A percentile compares a stretch with the other conserved stretches of the same genome.
These are phyloP conservation scores for Botrytis hyacinthi DNA, from an alignment of 2,329 filamentous ascomycete genomes.

Conservation along the genomic window DNA sequence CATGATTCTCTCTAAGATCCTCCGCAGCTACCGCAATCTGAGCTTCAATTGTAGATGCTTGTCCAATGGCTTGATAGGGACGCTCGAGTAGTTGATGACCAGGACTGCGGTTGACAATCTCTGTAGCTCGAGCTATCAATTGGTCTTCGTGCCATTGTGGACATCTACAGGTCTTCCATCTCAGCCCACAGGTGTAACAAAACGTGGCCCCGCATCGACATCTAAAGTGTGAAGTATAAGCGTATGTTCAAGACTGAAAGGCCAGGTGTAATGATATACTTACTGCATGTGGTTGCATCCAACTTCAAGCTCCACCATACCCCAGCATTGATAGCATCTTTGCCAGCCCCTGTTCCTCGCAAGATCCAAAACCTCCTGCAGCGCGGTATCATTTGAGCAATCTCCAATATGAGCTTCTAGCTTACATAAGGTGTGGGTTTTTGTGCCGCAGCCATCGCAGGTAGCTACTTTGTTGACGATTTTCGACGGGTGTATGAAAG, in stretches of 20 bases:
- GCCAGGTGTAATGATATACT: constrained; percentile 31
- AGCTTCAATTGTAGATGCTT: constrained; percentile 39
- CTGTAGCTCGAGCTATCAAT: constrained; percentile 39
- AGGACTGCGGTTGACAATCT: constrained; percentile 34
- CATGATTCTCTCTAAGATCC: constrained; percentile 41
- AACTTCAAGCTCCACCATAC: constrained; percentile 48
- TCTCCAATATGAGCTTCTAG: constrained; percentile 44
- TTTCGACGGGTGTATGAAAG: constrained; percentile 44
- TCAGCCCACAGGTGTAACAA: constrained; percentile 48
- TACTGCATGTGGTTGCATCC: constrained; percentile 60
- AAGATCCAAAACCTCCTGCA: constrained; percentile 43
- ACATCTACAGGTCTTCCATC: constrained; percentile 45
- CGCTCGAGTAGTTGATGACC: background rate
- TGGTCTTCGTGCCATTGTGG: constrained; percentile 42
- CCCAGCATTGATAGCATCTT: constrained; percentile 47
- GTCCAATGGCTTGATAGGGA: background rate
- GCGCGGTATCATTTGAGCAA: constrained; percentile 47
- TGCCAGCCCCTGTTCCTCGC: constrained; percentile 50
- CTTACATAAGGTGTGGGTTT: constrained; percentile 55
- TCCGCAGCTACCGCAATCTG: constrained; percentile 27
- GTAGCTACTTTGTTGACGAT: constrained; percentile 41
- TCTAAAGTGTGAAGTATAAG: constrained; percentile 33
- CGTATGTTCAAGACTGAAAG: background rate
- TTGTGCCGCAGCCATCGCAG: constrained; percentile 44
- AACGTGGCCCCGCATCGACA: constrained; percentile 50